Base-by-base conservation (phyloP, 495 filamentous ascomycete genomes). In the Penicillium arizonense region DNA sequence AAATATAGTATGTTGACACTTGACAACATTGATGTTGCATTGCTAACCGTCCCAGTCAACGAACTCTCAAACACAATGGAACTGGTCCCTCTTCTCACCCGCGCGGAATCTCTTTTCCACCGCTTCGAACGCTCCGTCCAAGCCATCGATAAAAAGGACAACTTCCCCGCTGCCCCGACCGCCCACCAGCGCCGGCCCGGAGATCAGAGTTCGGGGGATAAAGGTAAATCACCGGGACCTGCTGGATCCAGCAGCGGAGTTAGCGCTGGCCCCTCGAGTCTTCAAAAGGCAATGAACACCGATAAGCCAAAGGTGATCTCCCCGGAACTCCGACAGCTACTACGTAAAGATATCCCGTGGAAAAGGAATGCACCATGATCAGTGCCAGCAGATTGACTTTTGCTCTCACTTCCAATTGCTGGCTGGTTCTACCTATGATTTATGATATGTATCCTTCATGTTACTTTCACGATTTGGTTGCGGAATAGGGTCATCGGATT, bases 31-130 rank as follows among this genome's bases (percentile, higher is more conserved):
- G 35, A 35, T 32, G 8, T 28, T 5, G 13, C 3, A 0, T 45
- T 36, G 40, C 23, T 61, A 44, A 61, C 36, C 5, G 7, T 26
- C 35, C 2, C 11, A 66, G 91, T 97, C 59, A 98, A 98, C 69
- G 94, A 98, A 65, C 81, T 98, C 13, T 91, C 89, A 4, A 87
- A 87, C 56, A 96, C 90, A 9, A 97, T 97, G 58, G 93, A 97
- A 56, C 80, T 99, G 4, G 74, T 88, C 36, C 84, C 84, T 1
- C 91, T 90, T 0, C 84, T 96, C 28, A 82, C 94, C 37, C 82
- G 91, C 37, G 94, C 94, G 11, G 94, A 97, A 70, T 80, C 82
- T 0, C 81, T 99, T 20, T 97, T 93, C 77, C 82, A 83, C 44
- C 84, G 90, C 36, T 97, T 97, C 73, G 84, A 92, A 58, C 80